Conservation (phyloP, 2,329 filamentous ascomycete species). For the Clonostachys byssicola region DNA sequence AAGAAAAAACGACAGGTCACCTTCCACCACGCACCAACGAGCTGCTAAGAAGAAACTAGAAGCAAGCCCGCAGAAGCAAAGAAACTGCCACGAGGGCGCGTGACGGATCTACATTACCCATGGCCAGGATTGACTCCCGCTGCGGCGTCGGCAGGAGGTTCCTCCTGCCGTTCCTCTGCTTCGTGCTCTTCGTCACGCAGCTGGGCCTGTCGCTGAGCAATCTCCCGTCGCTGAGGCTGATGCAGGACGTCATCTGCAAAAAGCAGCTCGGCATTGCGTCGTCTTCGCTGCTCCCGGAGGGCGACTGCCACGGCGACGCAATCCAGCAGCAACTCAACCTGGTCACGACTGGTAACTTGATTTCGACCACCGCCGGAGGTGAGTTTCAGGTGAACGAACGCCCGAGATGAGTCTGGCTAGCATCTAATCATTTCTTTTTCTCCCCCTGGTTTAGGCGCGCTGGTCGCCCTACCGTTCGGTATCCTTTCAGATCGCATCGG, state of each 20-base stretch:
- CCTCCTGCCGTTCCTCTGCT: conserved; percentile 12
- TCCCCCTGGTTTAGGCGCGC: conserved; percentile 6
- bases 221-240: conserved; percentile 10
- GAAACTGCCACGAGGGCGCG: no score
- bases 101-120: not conserved
- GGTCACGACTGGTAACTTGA: conserved; percentile 10
- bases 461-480: conserved; percentile 13
- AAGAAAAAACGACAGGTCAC: no score
- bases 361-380: conserved; percentile 12
- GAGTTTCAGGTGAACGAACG: not conserved
- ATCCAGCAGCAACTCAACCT: conserved; percentile 14
- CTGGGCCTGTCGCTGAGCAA: conserved; percentile 14
- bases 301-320: conserved; percentile 7
- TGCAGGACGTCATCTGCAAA: conserved; percentile 17
- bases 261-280: conserved; percentile 1
- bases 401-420: not conserved
- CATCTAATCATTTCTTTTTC: not conserved
- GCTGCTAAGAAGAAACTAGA: not conserved
- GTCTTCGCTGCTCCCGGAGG: conserved; percentile 7
- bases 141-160: not conserved
- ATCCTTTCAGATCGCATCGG: conserved; percentile 13
- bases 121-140: not conserved
- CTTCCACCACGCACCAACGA: no score
- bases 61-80: no score
- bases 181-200: conserved; percentile 14